phyloP scores from a whole-genome alignment of 1,284 basidiomycete species.

The Tilletia setariae region DNA sequence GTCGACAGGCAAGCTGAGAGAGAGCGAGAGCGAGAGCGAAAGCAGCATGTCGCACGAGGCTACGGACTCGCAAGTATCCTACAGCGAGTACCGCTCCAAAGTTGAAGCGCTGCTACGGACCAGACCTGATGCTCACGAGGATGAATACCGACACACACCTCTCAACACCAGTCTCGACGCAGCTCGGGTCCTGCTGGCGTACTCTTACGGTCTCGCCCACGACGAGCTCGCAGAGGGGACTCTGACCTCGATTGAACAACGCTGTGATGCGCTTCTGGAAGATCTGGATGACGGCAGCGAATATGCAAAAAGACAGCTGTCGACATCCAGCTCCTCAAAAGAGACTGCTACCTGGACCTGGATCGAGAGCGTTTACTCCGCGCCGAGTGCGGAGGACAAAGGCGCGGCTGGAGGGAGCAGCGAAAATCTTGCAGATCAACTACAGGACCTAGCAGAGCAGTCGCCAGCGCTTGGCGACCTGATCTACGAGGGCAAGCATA shows the following conservation, averaged over 20 bases:
- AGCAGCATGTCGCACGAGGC: neutral
- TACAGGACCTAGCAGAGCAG: neutral
- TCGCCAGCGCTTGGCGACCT: neutral
- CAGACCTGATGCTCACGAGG: neutral
- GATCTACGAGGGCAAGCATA: neutral
- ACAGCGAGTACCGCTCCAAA: slow-evolving; percentile 4
- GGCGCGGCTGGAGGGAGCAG: neutral
- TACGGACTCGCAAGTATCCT: neutral
- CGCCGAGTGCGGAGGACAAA: neutral
- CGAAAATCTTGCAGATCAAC: neutral
- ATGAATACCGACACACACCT: neutral
- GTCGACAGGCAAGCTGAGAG: too few species aligned
- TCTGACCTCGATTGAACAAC: neutral
- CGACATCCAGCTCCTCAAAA: too few species aligned
- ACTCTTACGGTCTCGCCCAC: neutral
- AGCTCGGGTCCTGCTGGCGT: neutral
- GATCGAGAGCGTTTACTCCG: neutral
- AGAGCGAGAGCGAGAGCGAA: too few species aligned
- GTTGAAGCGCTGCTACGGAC: neutral
- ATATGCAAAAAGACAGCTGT: neutral
- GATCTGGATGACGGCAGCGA: neutral
- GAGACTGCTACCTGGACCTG: neutral
- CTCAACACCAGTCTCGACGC: neutral
- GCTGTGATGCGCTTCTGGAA: neutral
- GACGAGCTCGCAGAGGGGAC: neutral